These are phyloP conservation scores for Ascoidea rubescens DNA, from an alignment of 805 yeast genomes.

Conservation along the genomic window DNA sequence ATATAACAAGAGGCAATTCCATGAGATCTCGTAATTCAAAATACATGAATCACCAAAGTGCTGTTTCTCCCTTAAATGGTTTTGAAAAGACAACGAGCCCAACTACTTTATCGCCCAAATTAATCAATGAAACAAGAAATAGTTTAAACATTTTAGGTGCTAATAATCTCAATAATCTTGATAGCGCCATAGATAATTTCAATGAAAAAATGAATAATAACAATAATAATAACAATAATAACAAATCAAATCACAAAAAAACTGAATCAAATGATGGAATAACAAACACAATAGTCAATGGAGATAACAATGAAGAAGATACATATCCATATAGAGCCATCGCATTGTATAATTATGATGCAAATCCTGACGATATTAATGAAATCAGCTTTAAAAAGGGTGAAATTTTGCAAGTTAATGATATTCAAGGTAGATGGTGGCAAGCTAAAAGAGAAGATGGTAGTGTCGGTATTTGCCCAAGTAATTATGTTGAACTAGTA, in stretches of 20 bases:
- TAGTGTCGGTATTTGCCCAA: constrained; percentile 91
- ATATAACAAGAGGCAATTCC: neutral
- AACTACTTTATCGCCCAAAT: constrained; percentile 2
- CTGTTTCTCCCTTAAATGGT: neutral
- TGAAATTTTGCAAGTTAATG: constrained; percentile 83
- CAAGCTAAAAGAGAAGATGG: constrained; percentile 85
- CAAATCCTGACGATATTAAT: constrained; percentile 85
- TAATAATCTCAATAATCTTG: constrained; percentile 12
- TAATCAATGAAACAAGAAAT: constrained; percentile 1
- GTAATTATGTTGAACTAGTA: constrained; percentile 76
- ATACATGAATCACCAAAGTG: neutral
- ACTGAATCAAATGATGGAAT: constrained; percentile 1
- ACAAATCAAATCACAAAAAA: constrained; percentile 9
- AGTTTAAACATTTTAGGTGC: no score
- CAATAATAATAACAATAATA: neutral
- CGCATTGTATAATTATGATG: constrained; percentile 77
- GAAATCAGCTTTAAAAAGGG: constrained; percentile 86
- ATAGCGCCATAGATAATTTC: constrained; percentile 13
- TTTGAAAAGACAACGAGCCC: constrained; percentile 1
- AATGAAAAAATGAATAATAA: constrained; percentile 4
- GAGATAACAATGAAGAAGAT: constrained; percentile 11
- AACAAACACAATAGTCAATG: constrained; percentile 3
- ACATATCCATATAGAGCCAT: constrained; percentile 70
- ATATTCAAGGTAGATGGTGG: constrained; percentile 97
- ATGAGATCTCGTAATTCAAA: neutral